A percentile compares a stretch with the other conserved stretches of the same genome.
Evolutionary conservation across 2,329 filamentous ascomycete genomes (phyloP).

Genomic region (Furcasterigmium sp.): DNA sequence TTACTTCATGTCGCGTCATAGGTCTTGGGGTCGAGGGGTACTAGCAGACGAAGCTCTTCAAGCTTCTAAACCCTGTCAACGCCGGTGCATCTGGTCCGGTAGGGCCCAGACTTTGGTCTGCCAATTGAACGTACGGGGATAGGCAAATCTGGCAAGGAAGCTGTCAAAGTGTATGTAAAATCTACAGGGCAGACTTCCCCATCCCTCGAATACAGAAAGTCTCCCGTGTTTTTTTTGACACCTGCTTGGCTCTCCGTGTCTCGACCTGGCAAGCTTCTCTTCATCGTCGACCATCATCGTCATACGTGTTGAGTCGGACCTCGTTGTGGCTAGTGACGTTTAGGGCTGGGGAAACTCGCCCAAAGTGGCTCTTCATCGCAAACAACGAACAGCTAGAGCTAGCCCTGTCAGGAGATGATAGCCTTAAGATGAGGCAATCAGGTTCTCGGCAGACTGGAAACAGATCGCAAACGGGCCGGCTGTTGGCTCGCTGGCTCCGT

Average conservation of each 20-base stretch:
- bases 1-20: constrained; percentile 10
- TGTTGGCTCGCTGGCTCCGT: constrained; percentile 1
- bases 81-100: constrained; percentile 9
- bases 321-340: constrained; percentile 13
- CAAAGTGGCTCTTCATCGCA: too few relatives aligned
- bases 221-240: too few relatives aligned
- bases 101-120: neutral
- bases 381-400: too few relatives aligned
- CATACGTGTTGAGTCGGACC: constrained; percentile 2
- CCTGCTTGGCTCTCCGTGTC: neutral
- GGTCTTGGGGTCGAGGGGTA: constrained; percentile 9
- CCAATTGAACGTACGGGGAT: too few relatives aligned
- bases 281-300: neutral
- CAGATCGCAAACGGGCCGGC: neutral
- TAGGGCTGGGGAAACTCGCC: constrained; percentile 5
- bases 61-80: constrained; percentile 8
- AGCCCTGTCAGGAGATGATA: too few relatives aligned
- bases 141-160: too few relatives aligned
- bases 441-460: too few relatives aligned
- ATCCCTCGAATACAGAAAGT: too few relatives aligned
- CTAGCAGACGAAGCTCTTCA: constrained; percentile 6
- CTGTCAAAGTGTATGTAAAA: too few relatives aligned
- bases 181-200: too few relatives aligned
- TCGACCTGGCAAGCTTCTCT: too few relatives aligned
- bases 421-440: too few relatives aligned